Evolutionary conservation across 2,329 filamentous ascomycete species (phyloP), one percentile per base, ranked within the genome.

Genomic region (Aspergillus carbonarius): DNA sequence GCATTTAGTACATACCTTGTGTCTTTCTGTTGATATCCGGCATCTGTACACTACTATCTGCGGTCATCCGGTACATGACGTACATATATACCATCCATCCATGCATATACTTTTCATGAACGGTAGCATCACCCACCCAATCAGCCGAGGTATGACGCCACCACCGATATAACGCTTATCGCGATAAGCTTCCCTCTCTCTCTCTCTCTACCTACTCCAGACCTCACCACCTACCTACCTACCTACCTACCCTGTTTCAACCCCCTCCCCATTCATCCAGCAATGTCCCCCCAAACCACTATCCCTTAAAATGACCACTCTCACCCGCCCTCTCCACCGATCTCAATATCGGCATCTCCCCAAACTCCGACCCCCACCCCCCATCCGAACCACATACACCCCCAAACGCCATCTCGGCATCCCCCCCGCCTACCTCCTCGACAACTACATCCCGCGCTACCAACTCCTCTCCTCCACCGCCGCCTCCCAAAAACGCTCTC

Each of bases 371-470:
- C 8, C 46, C 61, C 9, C 50, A 61, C 15, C 53, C 51, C 44
- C 37, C 5, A 17, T 15, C 37, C 37, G 6, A 37, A 15, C 37
- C 37, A 5, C 37, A 17, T 18, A 42, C 20, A 57, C 60, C 42
- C 44, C 60, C 5, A 69, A 61, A 51, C 77, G 79, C 37, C 63
- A 51, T 53, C 74, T 83, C 30, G 78, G 83, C 60, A 81, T 86
- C 32, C 82, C 84, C 6, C 83, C 83, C 7, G 83, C 83, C 9
- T 95, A 90, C 72, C 82, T 95, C 18, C 83, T 95, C 2, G 84
- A 87, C 68, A 86, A 89, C 70, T 91, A 95, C 73, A 84, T 84
- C 12, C 90, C 91, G 1, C 85, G 88, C 50, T 92, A 92, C 70
- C 83, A 88, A 65, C 80, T 84, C 4, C 80, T 95, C 12, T 86